A percentile compares a stretch with the other conserved stretches of the same genome.
These are phyloP conservation scores for Moesziomyces aphidis DNA, from an alignment of 1,284 basidiomycete species.

Conservation along the genomic window DNA sequence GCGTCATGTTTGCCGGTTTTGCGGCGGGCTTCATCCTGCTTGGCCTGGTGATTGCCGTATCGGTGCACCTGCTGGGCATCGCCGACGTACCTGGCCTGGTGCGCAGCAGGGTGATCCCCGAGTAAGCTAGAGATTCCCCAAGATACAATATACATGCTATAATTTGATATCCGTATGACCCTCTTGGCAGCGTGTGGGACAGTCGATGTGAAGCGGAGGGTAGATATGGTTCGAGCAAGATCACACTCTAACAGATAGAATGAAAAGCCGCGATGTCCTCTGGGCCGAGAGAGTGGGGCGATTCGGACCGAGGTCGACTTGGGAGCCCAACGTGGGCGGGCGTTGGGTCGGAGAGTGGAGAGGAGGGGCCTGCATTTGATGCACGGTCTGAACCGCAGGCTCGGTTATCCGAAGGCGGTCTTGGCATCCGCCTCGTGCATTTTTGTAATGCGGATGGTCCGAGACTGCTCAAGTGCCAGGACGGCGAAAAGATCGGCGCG, in stretches of 20 bases:
- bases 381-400: neutral
- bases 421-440: neutral
- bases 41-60: constrained; percentile 25
- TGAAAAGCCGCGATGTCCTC: neutral
- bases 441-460: neutral
- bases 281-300: neutral
- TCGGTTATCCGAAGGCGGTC: neutral
- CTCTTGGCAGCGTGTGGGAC: no score
- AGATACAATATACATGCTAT: neutral
- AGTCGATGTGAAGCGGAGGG: no score
- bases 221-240: no score
- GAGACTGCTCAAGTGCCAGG: neutral
- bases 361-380: neutral
- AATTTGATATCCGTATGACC: neutral
- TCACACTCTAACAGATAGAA: neutral
- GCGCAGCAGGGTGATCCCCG: constrained; percentile 33
- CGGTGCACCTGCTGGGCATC: constrained; percentile 36
- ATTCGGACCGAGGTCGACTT: neutral
- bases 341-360: neutral
- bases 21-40: constrained; percentile 32
- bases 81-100: constrained; percentile 43
- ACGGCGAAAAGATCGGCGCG: neutral
- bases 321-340: neutral
- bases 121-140: constrained; percentile 4
- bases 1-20: constrained; percentile 25